Evolutionary conservation across 2,329 filamentous ascomycete genomes (phyloP), one percentile per base, ranked within the genome.

Genomic region (Lojkania enalia): DNA sequence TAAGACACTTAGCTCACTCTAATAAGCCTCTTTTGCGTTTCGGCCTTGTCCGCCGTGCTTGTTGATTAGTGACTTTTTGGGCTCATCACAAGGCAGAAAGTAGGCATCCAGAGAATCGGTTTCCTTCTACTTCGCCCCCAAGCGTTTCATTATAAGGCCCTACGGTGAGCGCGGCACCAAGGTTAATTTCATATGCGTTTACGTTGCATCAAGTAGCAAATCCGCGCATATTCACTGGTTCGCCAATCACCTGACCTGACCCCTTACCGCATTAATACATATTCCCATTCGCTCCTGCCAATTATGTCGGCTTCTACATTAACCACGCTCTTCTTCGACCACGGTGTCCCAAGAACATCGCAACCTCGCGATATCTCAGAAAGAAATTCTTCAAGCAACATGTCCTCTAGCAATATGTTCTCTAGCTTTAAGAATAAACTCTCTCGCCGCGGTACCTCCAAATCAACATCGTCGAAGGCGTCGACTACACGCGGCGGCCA

Each of bases 381-480:
- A 23, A 33, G 11, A 35, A 4, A 13, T 21, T 39, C 44, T 19
- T 37, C 41, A 44, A 19, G 16, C 16, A 46, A 21, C 31, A 50
- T 64, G 44, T 55, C 66, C 35, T 45, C 41, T 33, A 49, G 50
- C 25, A n/a, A n/a, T n/a, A n/a, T n/a, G 44, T 55, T 66, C 35
- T 45, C 41, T 33, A 49, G 50, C 25, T 20, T 68, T n/a, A 64
- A 57, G 45, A 58, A 58, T 39, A 59, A 53, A 41, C 53, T 66
- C 19, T 52, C 52, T 9, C 51, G 49, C 31, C 51, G 51, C 15
- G 36, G 40, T n/a, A n/a, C n/a, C n/a, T n/a, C n/a, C n/a, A n/a
- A n/a, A n/a, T n/a, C n/a, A 19, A 46, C 46, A 35, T 51, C 46
- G 31, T 50, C 46, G 40, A 57, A 46, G 52, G 29, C 36, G 41